Percentiles rank a stretch among this genome's conserved stretches.
Evolutionary conservation across 306 rosid species (phyloP).

Genomic region (Medicago arabica): DNA sequence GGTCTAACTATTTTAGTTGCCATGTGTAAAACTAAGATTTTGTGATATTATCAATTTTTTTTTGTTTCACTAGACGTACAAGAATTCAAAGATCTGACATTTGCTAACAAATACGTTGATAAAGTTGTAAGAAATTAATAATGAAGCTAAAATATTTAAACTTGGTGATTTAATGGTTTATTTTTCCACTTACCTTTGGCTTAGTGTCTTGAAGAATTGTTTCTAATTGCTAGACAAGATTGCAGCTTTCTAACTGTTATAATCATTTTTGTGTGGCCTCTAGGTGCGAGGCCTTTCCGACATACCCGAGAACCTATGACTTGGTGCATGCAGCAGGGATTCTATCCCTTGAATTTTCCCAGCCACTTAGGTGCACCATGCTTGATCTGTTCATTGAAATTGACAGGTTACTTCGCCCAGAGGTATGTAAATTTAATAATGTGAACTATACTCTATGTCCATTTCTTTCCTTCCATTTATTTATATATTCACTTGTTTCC

Average conservation of each 20-base stretch:
- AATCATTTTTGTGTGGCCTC: constrained; percentile 28
- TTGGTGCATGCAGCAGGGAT: constrained; percentile 95
- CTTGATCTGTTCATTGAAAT: constrained; percentile 84
- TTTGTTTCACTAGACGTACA: too few species aligned
- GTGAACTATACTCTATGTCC: too few species aligned
- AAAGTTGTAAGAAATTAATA: too few species aligned
- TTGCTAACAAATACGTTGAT: too few species aligned
- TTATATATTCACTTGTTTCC: constrained; percentile 13
- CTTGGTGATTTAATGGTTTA: neutral
- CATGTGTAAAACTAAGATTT: too few species aligned
- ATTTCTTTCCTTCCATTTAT: neutral
- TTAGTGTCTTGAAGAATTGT: constrained; percentile 13
- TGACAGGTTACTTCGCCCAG: constrained; percentile 95
- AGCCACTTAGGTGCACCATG: constrained; percentile 72
- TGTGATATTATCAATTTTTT: too few species aligned
- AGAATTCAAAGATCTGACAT: too few species aligned
- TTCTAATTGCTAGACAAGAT: constrained; percentile 20
- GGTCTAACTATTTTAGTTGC: too few species aligned
- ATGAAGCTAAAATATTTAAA: neutral
- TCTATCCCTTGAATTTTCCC: constrained; percentile 73
- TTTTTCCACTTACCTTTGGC: neutral
- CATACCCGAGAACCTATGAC: constrained; percentile 95
- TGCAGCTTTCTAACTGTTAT: constrained; percentile 15
- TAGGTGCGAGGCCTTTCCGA: constrained; percentile 97
- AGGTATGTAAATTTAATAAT: constrained; percentile 58